Evolutionary conservation across 2,329 filamentous ascomycete species (phyloP).

Genomic region (Monilinia laxa): DNA sequence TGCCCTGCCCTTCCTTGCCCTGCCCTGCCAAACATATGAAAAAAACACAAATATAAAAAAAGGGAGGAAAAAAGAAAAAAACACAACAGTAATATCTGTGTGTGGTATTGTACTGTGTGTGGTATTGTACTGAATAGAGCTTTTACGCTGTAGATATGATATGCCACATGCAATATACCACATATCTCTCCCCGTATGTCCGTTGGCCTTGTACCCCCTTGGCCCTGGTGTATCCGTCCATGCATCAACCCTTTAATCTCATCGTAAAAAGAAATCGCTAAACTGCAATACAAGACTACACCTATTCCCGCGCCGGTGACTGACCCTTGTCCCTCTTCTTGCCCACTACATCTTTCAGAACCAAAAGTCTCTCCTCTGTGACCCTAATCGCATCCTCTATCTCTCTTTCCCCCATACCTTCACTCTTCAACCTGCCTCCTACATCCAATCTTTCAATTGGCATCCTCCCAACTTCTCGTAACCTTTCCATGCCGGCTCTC

Average conservation of each 20-base stretch:
- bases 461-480: conserved; percentile 51
- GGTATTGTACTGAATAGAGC: conserved; percentile 3
- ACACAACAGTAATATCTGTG: conserved; percentile 5
- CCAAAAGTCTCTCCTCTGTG: conserved; percentile 79
- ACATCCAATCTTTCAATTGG: conserved; percentile 34
- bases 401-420: conserved; percentile 35
- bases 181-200: background rate
- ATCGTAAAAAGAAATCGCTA: background rate
- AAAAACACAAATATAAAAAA: background rate
- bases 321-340: conserved; percentile 28
- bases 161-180: background rate
- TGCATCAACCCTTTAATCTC: too few species aligned
- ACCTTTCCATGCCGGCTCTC: conserved; percentile 65
- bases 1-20: too few species aligned
- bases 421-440: conserved; percentile 31
- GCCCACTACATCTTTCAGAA: conserved; percentile 71
- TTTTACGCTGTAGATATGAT: conserved; percentile 17
- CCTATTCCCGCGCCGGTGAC: background rate
- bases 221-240: background rate
- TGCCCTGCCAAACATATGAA: conserved; percentile 6
- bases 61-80: background rate
- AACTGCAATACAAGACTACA: background rate
- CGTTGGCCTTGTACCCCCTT: background rate
- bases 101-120: background rate
- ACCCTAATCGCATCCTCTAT: conserved; percentile 49